These are phyloP conservation scores for Calonectria hongkongensis DNA, from an alignment of 2,329 filamentous ascomycete genomes.

Conservation along the genomic window DNA sequence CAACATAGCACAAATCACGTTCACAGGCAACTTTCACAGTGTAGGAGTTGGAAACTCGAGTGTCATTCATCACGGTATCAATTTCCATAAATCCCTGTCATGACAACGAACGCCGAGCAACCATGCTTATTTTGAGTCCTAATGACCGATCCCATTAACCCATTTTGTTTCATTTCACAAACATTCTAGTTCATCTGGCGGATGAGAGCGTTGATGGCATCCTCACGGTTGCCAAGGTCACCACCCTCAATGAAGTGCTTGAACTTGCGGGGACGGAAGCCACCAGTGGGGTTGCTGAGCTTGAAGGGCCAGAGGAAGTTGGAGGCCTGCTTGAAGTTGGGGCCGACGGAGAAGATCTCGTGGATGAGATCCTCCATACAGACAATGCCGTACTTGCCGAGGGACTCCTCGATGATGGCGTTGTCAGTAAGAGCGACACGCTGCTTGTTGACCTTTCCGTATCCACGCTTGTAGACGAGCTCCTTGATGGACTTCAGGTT, in stretches of 20 bases:
- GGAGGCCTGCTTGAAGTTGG: conserved; percentile 99
- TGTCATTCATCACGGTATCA: conserved; percentile 65
- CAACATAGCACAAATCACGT: neutral
- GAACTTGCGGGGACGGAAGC: conserved; percentile 98
- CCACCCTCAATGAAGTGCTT: conserved; percentile 99
- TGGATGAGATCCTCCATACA: conserved; percentile 99
- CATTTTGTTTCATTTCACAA: conserved; percentile 40
- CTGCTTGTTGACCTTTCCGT: conserved; percentile 99
- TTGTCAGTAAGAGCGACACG: conserved; percentile 98
- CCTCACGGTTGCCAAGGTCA: conserved; percentile 98
- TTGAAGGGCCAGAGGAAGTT: conserved; percentile 99
- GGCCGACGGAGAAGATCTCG: conserved; percentile 98
- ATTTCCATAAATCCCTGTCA: conserved; percentile 62
- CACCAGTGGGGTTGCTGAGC: conserved; percentile 97
- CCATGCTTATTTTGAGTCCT: conserved; percentile 60
- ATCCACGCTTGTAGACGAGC: conserved; percentile 99
- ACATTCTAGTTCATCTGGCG: conserved; percentile 94
- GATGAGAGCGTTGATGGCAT: conserved; percentile 97
- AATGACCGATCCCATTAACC: conserved; percentile 54
- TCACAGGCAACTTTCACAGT: conserved; percentile 47
- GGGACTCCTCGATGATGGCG: conserved; percentile 95
- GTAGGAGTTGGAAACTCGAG: conserved; percentile 58
- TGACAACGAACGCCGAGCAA: conserved; percentile 65
- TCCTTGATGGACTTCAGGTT: conserved; percentile 99
- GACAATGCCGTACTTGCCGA: conserved; percentile 99